Conservation (phyloP, 768 basidiomycete species). For the Suillus subalutaceus region DNA sequence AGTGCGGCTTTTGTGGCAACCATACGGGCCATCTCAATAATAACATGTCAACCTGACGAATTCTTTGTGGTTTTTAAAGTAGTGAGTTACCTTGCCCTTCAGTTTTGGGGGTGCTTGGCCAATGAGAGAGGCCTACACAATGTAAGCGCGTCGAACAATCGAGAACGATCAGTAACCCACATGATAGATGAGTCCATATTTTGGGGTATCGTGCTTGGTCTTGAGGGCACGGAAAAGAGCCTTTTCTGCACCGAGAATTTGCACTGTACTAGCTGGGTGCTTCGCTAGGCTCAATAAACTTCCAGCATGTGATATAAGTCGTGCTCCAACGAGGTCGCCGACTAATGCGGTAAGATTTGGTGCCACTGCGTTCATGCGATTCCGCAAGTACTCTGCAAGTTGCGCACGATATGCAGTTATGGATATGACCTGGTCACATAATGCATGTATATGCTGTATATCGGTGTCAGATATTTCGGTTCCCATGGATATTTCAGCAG, state of each 20-base stretch:
- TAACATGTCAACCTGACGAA: not conserved
- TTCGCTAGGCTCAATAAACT: conserved; percentile 71
- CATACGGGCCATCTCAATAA: conserved; percentile 93
- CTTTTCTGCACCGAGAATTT: conserved; percentile 79
- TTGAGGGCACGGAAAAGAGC: conserved; percentile 77
- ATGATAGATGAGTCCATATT: conserved; percentile 99
- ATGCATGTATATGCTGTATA: conserved; percentile 93
- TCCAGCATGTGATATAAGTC: conserved; percentile 76
- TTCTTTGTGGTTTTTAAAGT: conserved; percentile 10
- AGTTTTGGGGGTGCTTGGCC: conserved; percentile 97
- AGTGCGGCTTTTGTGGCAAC: conserved; percentile 98
- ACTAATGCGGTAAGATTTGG: conserved; percentile 91
- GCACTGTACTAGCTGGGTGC: conserved; percentile 78
- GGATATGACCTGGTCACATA: conserved; percentile 98
- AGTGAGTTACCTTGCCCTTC: conserved; percentile 81
- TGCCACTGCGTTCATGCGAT: conserved; percentile 98
- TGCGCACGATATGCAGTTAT: conserved; percentile 95
- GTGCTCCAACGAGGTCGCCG: conserved; percentile 76
- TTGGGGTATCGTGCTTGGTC: conserved; percentile 94
- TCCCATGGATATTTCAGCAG: conserved; percentile 98
- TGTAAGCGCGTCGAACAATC: conserved; percentile 10
- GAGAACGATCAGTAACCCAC: conserved; percentile 44
- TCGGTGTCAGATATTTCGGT: conserved; percentile 98
- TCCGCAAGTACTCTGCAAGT: conserved; percentile 93
- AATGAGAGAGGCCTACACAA: conserved; percentile 81